phyloP scores from a whole-genome alignment of 1,284 basidiomycete species.

The Naganishia liquefaciens region DNA sequence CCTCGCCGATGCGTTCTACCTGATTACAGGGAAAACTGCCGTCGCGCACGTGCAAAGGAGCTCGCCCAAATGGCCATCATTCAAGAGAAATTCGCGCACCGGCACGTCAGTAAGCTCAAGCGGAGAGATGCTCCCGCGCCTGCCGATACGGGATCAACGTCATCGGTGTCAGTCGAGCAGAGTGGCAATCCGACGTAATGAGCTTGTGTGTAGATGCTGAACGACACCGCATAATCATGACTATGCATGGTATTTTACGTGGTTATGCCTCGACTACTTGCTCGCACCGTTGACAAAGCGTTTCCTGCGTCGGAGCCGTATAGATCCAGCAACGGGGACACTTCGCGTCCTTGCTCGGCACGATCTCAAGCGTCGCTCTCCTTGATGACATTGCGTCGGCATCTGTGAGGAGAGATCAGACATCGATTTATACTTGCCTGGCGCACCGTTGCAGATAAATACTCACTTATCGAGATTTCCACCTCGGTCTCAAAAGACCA shows the following conservation, averaged over 20 bases:
- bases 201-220: neutral
- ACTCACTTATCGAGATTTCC: conserved; percentile 37
- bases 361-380: conserved; percentile 47
- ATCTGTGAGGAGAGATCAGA: neutral
- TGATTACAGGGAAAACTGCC: conserved; percentile 48
- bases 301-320: conserved; percentile 57
- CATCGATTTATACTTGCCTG: neutral
- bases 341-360: conserved; percentile 62
- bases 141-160: too few species aligned
- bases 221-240: neutral
- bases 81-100: conserved; percentile 50
- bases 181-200: neutral
- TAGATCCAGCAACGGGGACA: conserved; percentile 80
- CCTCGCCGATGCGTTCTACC: neutral
- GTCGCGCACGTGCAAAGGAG: conserved; percentile 46
- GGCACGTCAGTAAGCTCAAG: conserved; percentile 51
- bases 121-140: conserved; percentile 31
- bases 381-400: conserved; percentile 45
- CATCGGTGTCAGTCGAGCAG: too few species aligned
- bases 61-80: conserved; percentile 48
- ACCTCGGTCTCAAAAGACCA: conserved; percentile 58
- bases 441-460: neutral
- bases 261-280: conserved; percentile 15
- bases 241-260: too few species aligned
- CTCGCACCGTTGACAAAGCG: conserved; percentile 65